phyloP scores from a whole-genome alignment of 768 basidiomycete genomes.

The Daedaleopsis nitida region DNA sequence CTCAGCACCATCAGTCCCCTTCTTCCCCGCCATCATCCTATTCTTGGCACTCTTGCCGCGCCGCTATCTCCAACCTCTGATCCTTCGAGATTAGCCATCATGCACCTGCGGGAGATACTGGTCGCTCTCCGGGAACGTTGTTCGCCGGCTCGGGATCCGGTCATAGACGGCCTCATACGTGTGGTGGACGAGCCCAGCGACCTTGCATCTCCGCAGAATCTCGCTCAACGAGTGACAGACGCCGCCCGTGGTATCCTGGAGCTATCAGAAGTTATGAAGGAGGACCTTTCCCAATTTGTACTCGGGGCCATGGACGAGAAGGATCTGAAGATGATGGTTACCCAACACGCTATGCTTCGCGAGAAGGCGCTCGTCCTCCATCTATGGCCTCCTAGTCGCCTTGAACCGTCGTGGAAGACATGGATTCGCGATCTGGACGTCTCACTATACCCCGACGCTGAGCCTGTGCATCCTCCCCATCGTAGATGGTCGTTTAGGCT shows the following conservation, averaged over 20 bases:
- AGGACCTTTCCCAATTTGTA: slow-evolving; percentile 66
- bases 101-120: slow-evolving; percentile 56
- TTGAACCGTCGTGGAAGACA: slow-evolving; percentile 29
- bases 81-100: slow-evolving; percentile 59
- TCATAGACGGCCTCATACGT: slow-evolving; percentile 47
- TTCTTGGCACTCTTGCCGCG: slow-evolving; percentile 53
- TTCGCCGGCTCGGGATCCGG: slow-evolving; percentile 63
- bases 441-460: slow-evolving; percentile 1
- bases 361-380: slow-evolving; percentile 58
- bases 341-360: slow-evolving; percentile 51
- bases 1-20: slow-evolving; percentile 52
- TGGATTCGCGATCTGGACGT: slow-evolving; percentile 27
- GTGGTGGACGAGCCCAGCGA: slow-evolving; percentile 36
- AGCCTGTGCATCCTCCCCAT: slow-evolving; percentile 8
- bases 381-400: slow-evolving; percentile 45
- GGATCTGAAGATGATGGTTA: slow-evolving; percentile 52
- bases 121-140: slow-evolving; percentile 58
- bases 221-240: slow-evolving; percentile 52
- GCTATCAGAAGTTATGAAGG: slow-evolving; percentile 65
- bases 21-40: slow-evolving; percentile 55
- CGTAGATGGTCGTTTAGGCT: slow-evolving; percentile 27
- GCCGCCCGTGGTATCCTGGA: slow-evolving; percentile 49
- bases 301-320: slow-evolving; percentile 67
- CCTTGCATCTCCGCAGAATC: slow-evolving; percentile 27
- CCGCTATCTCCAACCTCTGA: slow-evolving; percentile 70